Evolutionary conservation across 805 yeast species (phyloP).

Genomic region (Candida methanosorbosa): DNA sequence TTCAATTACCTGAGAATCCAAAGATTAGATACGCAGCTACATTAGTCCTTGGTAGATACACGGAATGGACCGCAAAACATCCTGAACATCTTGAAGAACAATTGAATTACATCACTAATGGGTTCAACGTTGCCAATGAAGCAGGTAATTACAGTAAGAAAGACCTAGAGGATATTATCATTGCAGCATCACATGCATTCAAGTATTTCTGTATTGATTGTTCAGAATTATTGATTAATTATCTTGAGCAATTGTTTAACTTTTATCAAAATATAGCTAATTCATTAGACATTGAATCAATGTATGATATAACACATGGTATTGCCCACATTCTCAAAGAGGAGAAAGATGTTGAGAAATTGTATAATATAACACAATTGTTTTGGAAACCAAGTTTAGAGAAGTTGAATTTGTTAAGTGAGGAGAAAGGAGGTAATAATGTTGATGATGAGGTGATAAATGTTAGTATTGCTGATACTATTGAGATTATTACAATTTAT

Average conservation of each 20-base stretch:
- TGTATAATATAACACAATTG: conserved; percentile 45
- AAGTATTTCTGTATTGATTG: conserved; percentile 96
- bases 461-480: conserved; percentile 55
- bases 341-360: conserved; percentile 39
- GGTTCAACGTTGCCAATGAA: conserved; percentile 45
- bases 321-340: conserved; percentile 72
- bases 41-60: conserved; percentile 88
- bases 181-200: conserved; percentile 88
- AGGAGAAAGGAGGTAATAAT: neutral
- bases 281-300: conserved; percentile 56
- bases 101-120: conserved; percentile 72
- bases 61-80: conserved; percentile 89
- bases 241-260: conserved; percentile 64
- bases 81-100: conserved; percentile 77
- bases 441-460: conserved; percentile 25
- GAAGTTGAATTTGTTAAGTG: conserved; percentile 24
- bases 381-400: conserved; percentile 62
- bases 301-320: conserved; percentile 82
- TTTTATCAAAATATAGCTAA: conserved; percentile 53
- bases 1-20: conserved; percentile 73
- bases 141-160: conserved; percentile 11
- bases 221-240: conserved; percentile 50
- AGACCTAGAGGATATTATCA: conserved; percentile 41
- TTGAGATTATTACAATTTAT: conserved; percentile 60
- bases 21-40: conserved; percentile 90